Conservation (phyloP, 306 rosid genomes). For the Cicer bijugum region DNA sequence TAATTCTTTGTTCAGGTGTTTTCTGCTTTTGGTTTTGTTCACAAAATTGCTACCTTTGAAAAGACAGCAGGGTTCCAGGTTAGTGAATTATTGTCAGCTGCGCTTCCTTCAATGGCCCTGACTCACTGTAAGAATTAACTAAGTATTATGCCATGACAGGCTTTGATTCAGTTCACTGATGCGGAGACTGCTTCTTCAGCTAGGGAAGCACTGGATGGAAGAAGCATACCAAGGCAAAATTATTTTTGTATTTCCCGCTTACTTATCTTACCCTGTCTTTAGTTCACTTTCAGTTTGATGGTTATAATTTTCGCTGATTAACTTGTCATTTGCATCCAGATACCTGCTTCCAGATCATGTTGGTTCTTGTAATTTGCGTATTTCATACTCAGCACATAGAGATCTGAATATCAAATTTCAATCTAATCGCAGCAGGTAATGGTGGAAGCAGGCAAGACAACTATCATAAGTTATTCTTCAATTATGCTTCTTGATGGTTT, state of each 20-base stretch:
- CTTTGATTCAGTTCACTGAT: slow-evolving; percentile 86
- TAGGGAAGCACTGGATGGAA: slow-evolving; percentile 87
- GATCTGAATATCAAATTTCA: slow-evolving; percentile 95
- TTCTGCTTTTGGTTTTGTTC: slow-evolving; percentile 92
- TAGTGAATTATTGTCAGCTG: slow-evolving; percentile 39
- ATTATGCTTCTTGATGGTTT: slow-evolving; percentile 16
- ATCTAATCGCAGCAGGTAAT: slow-evolving; percentile 95
- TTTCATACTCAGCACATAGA: slow-evolving; percentile 89
- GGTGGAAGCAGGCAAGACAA: slow-evolving; percentile 35
- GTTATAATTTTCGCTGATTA: slow-evolving; percentile 30
- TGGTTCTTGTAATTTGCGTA: slow-evolving; percentile 79
- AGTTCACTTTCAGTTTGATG: slow-evolving; percentile 21
- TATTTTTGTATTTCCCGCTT: slow-evolving; percentile 26
- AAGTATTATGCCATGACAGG: slow-evolving; percentile 54
- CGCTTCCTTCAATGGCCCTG: slow-evolving; percentile 20
- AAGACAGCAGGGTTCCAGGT: slow-evolving; percentile 98
- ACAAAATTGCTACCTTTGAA: slow-evolving; percentile 90
- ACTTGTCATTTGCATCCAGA: slow-evolving; percentile 52
- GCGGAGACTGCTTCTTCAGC: slow-evolving; percentile 85
- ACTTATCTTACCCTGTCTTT: slow-evolving; percentile 1
- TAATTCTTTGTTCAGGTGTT: slow-evolving; percentile 64
- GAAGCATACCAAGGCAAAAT: slow-evolving; percentile 87
- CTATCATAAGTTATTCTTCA: slow-evolving; percentile 24
- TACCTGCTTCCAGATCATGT: slow-evolving; percentile 90
- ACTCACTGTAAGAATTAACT: slow-evolving; percentile 20